Base-by-base conservation (phyloP, 805 yeast genomes). In the Hanseniaspora guilliermondii region DNA sequence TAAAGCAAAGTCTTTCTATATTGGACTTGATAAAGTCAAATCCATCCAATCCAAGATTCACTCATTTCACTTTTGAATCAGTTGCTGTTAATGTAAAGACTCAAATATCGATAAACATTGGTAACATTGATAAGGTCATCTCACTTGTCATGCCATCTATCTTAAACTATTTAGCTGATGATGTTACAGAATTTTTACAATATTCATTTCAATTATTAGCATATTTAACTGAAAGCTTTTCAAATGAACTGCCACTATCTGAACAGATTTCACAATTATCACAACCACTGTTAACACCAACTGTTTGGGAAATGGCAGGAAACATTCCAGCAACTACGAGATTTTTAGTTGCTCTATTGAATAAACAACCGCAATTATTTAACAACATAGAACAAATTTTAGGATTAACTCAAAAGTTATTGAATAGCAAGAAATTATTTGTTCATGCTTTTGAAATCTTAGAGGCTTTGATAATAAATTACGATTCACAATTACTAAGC, bases 361-460 rank as follows among this genome's bases (percentile, higher is more conserved):
- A 66, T 30, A 65, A 65, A 17, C 73, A 73, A 40, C 60, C 62
- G 9, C 53, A 60, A 2, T 61, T 68, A 2, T 74, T 69, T 47
- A 61, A 63, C n/a, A 76, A 74, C 48, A 65, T 87, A 41, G 77
- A 85, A 36, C 95, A 97, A 3, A 77, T 93, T 32, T 72, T 93
- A 40, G 99, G 99, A 39, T 95, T 93, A n/a, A 94, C 87, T 73
- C 98, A 94, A 70, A 87, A 89, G 66, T 73, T 93, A 59, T 79
- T 93, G 50, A 80, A 96, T 0, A 87, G 97, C 0, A 85, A 83
- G 60, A 76, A 80, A 16, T 83, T 87, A 61, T 97, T 93, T 62
- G 69, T 70, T 38, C 76, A 79, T 61, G 97, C 97, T 1, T 84
- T 93, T 67, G 97, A 93, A 55, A 70, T 93, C 42, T 69, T 93